Evolutionary conservation across 345 rosid genomes (phyloP).

Genomic region (Excoecaria agallocha): DNA sequence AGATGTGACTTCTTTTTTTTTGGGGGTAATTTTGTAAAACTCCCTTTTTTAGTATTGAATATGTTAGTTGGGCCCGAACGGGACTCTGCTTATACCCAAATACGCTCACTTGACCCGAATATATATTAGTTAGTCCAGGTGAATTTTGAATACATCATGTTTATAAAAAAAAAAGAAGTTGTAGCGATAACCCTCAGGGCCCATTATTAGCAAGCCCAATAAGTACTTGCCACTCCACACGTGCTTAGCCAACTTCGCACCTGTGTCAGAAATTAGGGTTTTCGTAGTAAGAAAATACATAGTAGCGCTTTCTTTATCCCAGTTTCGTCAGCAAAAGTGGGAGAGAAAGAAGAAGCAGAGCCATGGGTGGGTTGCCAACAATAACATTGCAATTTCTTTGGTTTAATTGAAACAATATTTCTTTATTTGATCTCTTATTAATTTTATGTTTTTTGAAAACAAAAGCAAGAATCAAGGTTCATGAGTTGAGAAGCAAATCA

Average conservation of each 20-base stretch:
- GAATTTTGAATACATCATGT: too few relatives aligned
- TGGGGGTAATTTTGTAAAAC: too few relatives aligned
- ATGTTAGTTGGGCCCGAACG: too few relatives aligned
- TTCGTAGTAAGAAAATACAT: neutral
- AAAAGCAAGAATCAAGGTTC: conserved; percentile 12
- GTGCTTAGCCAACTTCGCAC: neutral
- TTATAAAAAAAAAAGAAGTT: too few relatives aligned
- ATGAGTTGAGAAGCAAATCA: conserved; percentile 11
- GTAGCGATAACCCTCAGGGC: too few relatives aligned
- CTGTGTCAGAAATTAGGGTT: conserved; percentile 1
- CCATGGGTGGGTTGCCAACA: neutral
- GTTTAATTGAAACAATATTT: neutral
- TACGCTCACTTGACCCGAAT: too few relatives aligned
- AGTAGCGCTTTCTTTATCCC: neutral
- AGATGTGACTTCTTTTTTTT: too few relatives aligned
- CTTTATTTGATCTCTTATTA: neutral
- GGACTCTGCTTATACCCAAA: too few relatives aligned
- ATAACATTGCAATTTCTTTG: neutral
- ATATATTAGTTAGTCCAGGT: too few relatives aligned
- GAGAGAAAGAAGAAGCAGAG: neutral
- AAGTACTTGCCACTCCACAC: neutral
- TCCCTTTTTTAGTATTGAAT: too few relatives aligned
- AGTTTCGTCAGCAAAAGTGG: neutral
- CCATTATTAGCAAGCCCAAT: too few relatives aligned
- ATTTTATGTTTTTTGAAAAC: neutral